Evolutionary conservation across 2,329 filamentous ascomycete species (phyloP).

Genomic region (Epichloe uncinata): DNA sequence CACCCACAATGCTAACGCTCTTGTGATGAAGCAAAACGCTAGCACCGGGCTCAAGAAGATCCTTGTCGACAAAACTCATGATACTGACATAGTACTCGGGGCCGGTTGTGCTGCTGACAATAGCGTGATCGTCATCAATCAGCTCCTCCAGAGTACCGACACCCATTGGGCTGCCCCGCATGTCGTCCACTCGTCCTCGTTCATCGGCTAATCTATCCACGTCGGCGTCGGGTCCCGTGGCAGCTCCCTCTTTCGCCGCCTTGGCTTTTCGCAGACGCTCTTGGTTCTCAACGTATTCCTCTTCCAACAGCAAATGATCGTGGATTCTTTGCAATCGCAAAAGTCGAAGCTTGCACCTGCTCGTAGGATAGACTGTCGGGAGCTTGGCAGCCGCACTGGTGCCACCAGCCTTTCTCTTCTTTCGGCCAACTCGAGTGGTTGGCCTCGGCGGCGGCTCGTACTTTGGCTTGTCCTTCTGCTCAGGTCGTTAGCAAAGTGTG

Average conservation of each 20-base stretch:
- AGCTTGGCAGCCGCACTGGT: conserved; percentile 93
- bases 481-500: conserved; percentile 9
- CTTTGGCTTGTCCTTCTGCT: conserved; percentile 98
- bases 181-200: conserved; percentile 88
- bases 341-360: conserved; percentile 92
- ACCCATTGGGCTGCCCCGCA: conserved; percentile 97
- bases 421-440: conserved; percentile 90
- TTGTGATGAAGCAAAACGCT: conserved; percentile 96
- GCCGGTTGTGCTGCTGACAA: conserved; percentile 92
- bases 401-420: conserved; percentile 94
- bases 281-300: conserved; percentile 98
- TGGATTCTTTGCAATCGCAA: conserved; percentile 98
- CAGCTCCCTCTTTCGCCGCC: conserved; percentile 56
- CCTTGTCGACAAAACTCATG: conserved; percentile 99
- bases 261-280: conserved; percentile 91
- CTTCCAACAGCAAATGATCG: conserved; percentile 90
- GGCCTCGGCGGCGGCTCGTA: conserved; percentile 97
- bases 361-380: conserved; percentile 84
- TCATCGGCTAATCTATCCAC: conserved; percentile 85
- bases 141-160: conserved; percentile 96
- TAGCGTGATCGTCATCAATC: conserved; percentile 98
- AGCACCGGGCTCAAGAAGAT: conserved; percentile 88
- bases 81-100: conserved; percentile 99
- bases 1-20: conserved; percentile 93
- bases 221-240: conserved; percentile 57